Evolutionary conservation across 495 filamentous ascomycete genomes (phyloP).

Genomic region (Neurospora sp.): DNA sequence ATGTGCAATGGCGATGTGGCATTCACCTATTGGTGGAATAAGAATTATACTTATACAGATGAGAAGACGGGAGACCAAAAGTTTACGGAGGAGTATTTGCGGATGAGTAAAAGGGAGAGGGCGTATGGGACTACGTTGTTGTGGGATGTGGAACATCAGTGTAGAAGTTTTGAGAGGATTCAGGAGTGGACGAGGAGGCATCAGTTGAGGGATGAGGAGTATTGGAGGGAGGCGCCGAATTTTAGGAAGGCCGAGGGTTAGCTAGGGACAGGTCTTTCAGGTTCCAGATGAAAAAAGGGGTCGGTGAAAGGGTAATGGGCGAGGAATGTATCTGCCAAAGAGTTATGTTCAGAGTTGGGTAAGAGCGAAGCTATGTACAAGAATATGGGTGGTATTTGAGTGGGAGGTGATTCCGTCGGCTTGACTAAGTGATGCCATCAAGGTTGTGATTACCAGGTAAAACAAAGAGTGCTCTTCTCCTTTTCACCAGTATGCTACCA

Average conservation of each 20-base stretch:
- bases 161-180: not conserved
- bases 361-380: not conserved
- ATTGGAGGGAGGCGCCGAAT: not conserved
- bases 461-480: not conserved
- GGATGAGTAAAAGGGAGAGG: not conserved
- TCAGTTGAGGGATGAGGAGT: not conserved
- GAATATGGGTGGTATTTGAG: not conserved
- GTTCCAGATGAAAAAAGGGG: not conserved
- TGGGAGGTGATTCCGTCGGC: not conserved
- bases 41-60: not conserved
- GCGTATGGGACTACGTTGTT: not conserved
- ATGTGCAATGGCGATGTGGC: not conserved
- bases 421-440: too few species aligned
- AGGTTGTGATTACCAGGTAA: not conserved
- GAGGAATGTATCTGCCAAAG: not conserved
- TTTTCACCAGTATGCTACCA: not conserved
- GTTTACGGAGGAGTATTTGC: not conserved
- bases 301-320: not conserved
- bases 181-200: not conserved
- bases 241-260: not conserved
- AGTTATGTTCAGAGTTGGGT: not conserved
- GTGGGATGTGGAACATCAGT: not conserved
- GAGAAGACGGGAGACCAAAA: not conserved
- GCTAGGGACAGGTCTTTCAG: not conserved
- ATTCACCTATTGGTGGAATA: not conserved